Evolutionary conservation across 495 filamentous ascomycete genomes (phyloP).

Genomic region (Cercophora samala): DNA sequence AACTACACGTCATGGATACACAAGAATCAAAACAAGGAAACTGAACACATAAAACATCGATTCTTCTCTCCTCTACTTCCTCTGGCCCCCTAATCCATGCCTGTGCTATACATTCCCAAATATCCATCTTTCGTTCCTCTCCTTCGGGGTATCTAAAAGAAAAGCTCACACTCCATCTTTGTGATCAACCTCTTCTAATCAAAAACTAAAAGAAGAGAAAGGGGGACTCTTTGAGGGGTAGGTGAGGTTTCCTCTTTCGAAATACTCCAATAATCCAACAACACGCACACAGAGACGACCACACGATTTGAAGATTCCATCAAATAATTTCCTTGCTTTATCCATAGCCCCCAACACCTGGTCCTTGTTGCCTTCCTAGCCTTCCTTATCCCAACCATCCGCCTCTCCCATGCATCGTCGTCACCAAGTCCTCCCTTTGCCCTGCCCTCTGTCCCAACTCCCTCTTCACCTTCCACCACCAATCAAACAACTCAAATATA

Average conservation of each 20-base stretch:
- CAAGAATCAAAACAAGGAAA: background rate
- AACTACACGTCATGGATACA: background rate
- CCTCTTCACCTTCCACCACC: slow-evolving; percentile 1
- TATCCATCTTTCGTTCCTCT: background rate
- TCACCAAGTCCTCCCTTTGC: background rate
- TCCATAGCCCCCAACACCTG: background rate
- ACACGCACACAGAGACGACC: background rate
- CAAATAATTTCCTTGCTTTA: background rate
- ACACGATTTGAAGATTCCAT: background rate
- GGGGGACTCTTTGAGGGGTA: background rate
- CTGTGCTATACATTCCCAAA: background rate
- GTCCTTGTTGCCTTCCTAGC: background rate
- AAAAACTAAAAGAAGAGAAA: background rate
- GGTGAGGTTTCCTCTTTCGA: background rate
- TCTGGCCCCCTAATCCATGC: background rate
- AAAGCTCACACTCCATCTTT: background rate
- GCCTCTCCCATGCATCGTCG: background rate
- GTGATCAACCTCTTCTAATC: background rate
- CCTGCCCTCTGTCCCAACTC: background rate
- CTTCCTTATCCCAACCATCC: background rate
- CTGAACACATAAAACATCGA: background rate
- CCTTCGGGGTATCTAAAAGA: background rate
- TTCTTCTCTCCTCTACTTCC: background rate
- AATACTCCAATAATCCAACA: background rate
- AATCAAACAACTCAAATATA: background rate